phyloP scores from a whole-genome alignment of 2,329 filamentous ascomycete species.

The Fusarium multiceps region DNA sequence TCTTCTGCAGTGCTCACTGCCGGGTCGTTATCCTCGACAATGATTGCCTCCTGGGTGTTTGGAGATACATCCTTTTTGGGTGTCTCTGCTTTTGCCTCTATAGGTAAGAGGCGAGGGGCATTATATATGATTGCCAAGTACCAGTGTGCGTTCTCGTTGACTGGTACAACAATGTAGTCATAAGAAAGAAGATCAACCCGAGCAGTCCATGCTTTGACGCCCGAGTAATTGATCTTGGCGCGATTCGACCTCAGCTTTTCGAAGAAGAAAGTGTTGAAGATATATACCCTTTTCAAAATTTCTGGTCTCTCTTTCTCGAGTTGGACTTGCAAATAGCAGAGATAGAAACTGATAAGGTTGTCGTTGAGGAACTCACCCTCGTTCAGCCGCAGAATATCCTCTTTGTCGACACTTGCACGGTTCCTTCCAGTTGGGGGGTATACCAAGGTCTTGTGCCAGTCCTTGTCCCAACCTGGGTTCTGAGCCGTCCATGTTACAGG shows the following conservation, averaged over 20 bases:
- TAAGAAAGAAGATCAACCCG: constrained; percentile 85
- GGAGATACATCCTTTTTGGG: constrained; percentile 17
- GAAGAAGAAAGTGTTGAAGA: constrained; percentile 95
- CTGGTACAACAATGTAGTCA: constrained; percentile 91
- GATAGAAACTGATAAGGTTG: constrained; percentile 89
- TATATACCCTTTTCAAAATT: constrained; percentile 75
- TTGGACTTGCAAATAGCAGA: constrained; percentile 76
- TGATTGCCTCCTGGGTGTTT: constrained; percentile 20
- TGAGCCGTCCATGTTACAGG: constrained; percentile 60
- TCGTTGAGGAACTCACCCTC: constrained; percentile 92
- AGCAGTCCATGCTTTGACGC: constrained; percentile 88
- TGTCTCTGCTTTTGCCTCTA: constrained; percentile 1
- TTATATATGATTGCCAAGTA: constrained; percentile 97
- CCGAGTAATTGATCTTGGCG: constrained; percentile 81
- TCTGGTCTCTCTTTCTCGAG: constrained; percentile 66
- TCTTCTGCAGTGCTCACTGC: constrained; percentile 20
- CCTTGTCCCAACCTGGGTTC: constrained; percentile 62
- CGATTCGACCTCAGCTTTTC: constrained; percentile 74
- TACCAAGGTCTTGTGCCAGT: constrained; percentile 69
- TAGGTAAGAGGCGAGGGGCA: constrained; percentile 69
- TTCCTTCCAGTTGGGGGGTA: constrained; percentile 70
- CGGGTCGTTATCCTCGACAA: constrained; percentile 28
- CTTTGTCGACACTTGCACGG: constrained; percentile 73
- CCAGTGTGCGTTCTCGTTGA: constrained; percentile 91
- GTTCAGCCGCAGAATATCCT: constrained; percentile 81